phyloP scores from a whole-genome alignment of 2,329 filamentous ascomycete genomes.

The Endothia cerciana region DNA sequence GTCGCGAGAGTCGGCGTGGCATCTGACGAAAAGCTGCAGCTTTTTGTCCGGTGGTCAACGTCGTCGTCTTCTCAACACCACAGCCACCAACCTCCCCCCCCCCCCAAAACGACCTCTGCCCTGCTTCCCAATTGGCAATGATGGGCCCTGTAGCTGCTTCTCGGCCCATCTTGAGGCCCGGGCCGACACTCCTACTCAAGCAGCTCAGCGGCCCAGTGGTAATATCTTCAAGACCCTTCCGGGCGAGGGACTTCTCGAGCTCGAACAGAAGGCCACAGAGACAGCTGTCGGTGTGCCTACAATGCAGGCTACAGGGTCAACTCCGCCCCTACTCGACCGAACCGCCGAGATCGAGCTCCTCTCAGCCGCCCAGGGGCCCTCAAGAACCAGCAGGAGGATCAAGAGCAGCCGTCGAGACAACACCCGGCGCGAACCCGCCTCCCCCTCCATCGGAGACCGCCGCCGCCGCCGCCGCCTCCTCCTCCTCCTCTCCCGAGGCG shows the following conservation, averaged over 20 bases:
- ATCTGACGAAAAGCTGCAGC: neutral
- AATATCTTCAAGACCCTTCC: conserved; percentile 11
- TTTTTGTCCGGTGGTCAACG: conserved; percentile 5
- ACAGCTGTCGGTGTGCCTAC: conserved; percentile 36
- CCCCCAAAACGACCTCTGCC: conserved; percentile 7
- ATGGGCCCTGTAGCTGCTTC: conserved; percentile 30
- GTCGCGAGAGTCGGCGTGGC: conserved; percentile 16
- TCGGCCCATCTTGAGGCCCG: conserved; percentile 27
- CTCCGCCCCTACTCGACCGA: conserved; percentile 39
- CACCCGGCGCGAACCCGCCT: too few relatives aligned
- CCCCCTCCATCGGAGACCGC: too few relatives aligned
- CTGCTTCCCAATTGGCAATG: conserved; percentile 22
- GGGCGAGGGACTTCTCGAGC: conserved; percentile 20
- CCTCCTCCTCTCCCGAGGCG: conserved; percentile 16
- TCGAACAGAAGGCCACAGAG: neutral
- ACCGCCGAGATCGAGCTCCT: conserved; percentile 30
- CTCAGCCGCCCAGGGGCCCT: conserved; percentile 1
- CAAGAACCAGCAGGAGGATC: neutral
- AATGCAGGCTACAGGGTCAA: conserved; percentile 33
- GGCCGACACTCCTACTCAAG: conserved; percentile 26
- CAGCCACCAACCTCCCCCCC: neutral
- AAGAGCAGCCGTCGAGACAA: neutral
- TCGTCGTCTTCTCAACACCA: neutral
- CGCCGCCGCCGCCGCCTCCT: too few relatives aligned
- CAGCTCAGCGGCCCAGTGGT: conserved; percentile 30